Conservation (phyloP, 2,329 filamentous ascomycete genomes). For the Colletotrichum sp. region DNA sequence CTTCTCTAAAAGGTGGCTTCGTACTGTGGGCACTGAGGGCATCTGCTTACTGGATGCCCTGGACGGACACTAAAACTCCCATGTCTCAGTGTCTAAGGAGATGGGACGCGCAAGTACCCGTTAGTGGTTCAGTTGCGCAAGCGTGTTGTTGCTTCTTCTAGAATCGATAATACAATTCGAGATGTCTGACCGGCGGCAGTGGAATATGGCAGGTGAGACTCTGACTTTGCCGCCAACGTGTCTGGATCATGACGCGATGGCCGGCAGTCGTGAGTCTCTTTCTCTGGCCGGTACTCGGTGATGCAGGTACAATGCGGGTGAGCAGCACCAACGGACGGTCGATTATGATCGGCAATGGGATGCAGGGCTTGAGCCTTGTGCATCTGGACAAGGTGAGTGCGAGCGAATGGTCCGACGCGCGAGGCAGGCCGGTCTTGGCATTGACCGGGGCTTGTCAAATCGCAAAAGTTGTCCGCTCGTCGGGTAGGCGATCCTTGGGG, state of each 20-base stretch:
- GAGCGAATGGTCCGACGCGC: background rate
- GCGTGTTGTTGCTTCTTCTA: background rate
- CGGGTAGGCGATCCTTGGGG: background rate
- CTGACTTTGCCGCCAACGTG: background rate
- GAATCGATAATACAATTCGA: background rate
- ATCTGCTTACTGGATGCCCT: too few species aligned
- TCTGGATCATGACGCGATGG: background rate
- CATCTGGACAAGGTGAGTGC: background rate
- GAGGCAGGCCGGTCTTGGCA: background rate
- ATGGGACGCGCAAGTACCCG: background rate
- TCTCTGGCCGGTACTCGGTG: background rate
- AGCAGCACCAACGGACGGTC: background rate
- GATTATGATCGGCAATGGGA: slow-evolving; percentile 5
- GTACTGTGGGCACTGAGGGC: too few species aligned
- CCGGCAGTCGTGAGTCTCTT: background rate
- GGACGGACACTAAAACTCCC: too few species aligned
- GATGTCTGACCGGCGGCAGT: background rate
- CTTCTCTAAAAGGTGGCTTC: too few species aligned
- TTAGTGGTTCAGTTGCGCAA: background rate
- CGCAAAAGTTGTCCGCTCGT: background rate
- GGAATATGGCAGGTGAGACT: background rate
- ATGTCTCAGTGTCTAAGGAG: too few species aligned
- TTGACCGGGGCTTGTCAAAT: background rate
- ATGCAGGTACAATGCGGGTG: background rate
- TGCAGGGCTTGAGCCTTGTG: background rate